Evolutionary conservation across 2,329 filamentous ascomycete genomes (phyloP).

Genomic region (Ophiocordyceps robertsii): DNA sequence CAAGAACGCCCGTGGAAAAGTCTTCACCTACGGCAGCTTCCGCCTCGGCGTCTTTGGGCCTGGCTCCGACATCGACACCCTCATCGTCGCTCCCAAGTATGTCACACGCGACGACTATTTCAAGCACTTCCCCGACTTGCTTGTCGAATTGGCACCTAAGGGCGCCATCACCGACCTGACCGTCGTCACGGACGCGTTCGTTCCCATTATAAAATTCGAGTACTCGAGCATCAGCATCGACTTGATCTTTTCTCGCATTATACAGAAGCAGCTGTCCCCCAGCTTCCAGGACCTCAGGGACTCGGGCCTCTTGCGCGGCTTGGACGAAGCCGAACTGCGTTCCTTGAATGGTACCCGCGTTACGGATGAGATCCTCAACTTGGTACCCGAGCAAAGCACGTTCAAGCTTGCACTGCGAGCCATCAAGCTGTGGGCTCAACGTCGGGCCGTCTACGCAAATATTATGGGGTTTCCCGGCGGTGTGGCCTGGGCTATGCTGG

Average conservation of each 20-base stretch:
- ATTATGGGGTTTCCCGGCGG: slow-evolving; percentile 94
- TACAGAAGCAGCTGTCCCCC: slow-evolving; percentile 53
- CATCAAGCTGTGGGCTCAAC: slow-evolving; percentile 93
- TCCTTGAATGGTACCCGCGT: slow-evolving; percentile 91
- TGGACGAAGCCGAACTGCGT: slow-evolving; percentile 76
- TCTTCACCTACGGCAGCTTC: slow-evolving; percentile 95
- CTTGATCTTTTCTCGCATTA: slow-evolving; percentile 73
- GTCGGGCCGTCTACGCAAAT: slow-evolving; percentile 86
- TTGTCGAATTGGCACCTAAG: slow-evolving; percentile 61
- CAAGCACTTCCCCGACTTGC: slow-evolving; percentile 66
- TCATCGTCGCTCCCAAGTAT: slow-evolving; percentile 83
- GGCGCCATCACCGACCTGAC: slow-evolving; percentile 77
- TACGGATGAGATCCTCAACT: slow-evolving; percentile 77
- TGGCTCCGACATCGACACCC: slow-evolving; percentile 93
- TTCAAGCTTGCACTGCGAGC: slow-evolving; percentile 83
- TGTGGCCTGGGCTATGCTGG: slow-evolving; percentile 96
- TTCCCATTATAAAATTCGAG: slow-evolving; percentile 96
- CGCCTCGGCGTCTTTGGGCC: slow-evolving; percentile 88
- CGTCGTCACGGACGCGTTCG: slow-evolving; percentile 78
- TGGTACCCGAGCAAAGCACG: slow-evolving; percentile 80
- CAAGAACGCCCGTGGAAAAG: slow-evolving; percentile 75
- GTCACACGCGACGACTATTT: slow-evolving; percentile 88
- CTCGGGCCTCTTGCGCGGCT: slow-evolving; percentile 68
- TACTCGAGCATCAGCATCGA: slow-evolving; percentile 88
- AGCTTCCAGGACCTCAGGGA: slow-evolving; percentile 63